These are phyloP conservation scores for Plectosphaerella plurivora DNA, from an alignment of 2,329 filamentous ascomycete species.

Conservation along the genomic window DNA sequence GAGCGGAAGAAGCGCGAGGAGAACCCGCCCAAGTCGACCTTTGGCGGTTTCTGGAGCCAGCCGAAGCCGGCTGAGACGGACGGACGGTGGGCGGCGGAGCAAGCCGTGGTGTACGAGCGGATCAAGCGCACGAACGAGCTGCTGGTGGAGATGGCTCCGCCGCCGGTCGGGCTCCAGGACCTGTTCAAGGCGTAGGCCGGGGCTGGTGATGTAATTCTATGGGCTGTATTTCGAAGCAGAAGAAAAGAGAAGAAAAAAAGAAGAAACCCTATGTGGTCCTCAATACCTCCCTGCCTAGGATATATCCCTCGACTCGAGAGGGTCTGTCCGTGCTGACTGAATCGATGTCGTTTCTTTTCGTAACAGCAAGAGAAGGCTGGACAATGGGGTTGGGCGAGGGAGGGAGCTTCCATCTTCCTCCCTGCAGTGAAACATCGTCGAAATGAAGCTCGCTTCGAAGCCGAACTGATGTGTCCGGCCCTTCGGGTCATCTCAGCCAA, in stretches of 20 bases:
- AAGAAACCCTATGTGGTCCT: no score
- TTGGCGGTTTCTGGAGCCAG: conserved; percentile 33
- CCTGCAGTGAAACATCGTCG: no score
- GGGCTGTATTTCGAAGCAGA: not conserved
- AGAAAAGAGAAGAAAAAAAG: not conserved
- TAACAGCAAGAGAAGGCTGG: no score
- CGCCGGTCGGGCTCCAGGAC: conserved; percentile 24
- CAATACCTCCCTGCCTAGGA: no score
- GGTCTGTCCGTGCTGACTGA: no score
- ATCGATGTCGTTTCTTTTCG: no score
- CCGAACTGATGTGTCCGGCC: no score
- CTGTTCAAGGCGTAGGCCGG: conserved; percentile 34
- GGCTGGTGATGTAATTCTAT: not conserved
- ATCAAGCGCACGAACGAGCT: conserved; percentile 46
- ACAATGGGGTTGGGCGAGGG: no score
- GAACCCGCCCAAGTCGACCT: conserved; percentile 19
- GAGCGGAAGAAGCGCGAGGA: conserved; percentile 23
- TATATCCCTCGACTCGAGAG: no score
- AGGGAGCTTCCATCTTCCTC: no score
- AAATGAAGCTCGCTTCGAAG: no score
- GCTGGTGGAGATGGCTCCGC: conserved; percentile 41
- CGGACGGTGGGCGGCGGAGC: conserved; percentile 50
- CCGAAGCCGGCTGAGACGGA: conserved; percentile 26
- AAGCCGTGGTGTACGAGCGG: conserved; percentile 49
- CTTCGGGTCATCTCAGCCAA: no score